Evolutionary conservation across 75 land plant species (phyloP).

Genomic region (Ceratopteris richardii): DNA sequence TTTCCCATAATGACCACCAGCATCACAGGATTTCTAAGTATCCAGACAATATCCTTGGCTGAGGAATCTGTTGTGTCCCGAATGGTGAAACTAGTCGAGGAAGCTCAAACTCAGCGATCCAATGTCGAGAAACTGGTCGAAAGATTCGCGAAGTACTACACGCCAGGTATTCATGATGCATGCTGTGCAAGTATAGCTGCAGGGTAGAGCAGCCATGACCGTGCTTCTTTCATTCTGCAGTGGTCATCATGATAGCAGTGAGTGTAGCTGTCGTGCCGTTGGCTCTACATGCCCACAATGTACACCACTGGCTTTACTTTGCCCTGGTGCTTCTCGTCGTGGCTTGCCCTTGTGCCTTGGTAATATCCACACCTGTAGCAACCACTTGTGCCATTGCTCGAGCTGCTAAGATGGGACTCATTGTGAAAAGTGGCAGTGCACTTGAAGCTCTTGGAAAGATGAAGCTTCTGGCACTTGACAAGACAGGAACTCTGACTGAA

Average conservation of each 20-base stretch:
- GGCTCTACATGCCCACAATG: constrained; percentile 34
- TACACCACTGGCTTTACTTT: constrained; percentile 58
- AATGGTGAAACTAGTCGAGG: constrained; percentile 90
- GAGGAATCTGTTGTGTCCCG: constrained; percentile 80
- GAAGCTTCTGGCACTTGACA: constrained; percentile 73
- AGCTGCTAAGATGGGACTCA: constrained; percentile 64
- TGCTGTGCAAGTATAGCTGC: no score
- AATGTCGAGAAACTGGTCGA: constrained; percentile 64
- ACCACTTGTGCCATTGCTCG: constrained; percentile 68
- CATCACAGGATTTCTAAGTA: constrained; percentile 61
- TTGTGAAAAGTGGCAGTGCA: constrained; percentile 74
- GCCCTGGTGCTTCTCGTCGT: constrained; percentile 77
- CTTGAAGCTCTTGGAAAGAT: constrained; percentile 61
- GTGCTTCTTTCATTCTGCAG: constrained; percentile 12
- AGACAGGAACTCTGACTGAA: constrained; percentile 84
- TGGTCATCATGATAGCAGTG: constrained; percentile 40
- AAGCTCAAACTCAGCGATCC: constrained; percentile 72
- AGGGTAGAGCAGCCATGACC: no score
- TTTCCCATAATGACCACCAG: no score
- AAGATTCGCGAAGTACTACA: constrained; percentile 70
- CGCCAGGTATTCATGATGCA: constrained; percentile 85
- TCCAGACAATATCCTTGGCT: constrained; percentile 60
- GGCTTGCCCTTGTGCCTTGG: constrained; percentile 89
- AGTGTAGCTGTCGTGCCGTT: constrained; percentile 51
- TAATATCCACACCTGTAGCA: constrained; percentile 86